Conservation (phyloP, 2,329 filamentous ascomycete genomes). For the Westerdykella ornata region DNA sequence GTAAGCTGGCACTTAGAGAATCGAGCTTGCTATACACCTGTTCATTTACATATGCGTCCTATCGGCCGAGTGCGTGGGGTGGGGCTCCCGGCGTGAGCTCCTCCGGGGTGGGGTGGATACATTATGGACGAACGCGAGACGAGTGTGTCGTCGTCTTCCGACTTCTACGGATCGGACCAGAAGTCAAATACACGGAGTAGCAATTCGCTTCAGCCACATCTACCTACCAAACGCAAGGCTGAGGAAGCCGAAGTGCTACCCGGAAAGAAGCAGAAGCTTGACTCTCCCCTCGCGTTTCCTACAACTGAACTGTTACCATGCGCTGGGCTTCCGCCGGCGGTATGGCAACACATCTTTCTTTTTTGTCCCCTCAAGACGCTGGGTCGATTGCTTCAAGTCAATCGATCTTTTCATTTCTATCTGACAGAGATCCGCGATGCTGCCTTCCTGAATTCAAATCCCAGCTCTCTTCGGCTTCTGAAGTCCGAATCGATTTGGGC, state of each 20-base stretch:
- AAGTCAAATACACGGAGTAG: constrained; percentile 13
- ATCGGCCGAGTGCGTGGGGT: constrained; percentile 19
- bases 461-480: constrained; percentile 35
- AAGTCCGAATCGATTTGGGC: constrained; percentile 65
- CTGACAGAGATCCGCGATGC: constrained; percentile 33
- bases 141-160: constrained; percentile 27
- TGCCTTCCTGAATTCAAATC: constrained; percentile 25
- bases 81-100: constrained; percentile 28
- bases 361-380: constrained; percentile 58
- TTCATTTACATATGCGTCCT: constrained; percentile 22
- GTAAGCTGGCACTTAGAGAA: no score
- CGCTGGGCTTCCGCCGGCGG: constrained; percentile 50
- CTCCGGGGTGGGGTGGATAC: constrained; percentile 7
- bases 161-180: constrained; percentile 31
- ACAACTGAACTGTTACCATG: constrained; percentile 18
- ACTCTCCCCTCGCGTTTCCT: constrained; percentile 7
- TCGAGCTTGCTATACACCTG: no score
- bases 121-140: constrained; percentile 9
- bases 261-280: constrained; percentile 32
- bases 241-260: constrained; percentile 15
- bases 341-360: constrained; percentile 66
- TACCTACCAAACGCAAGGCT: constrained; percentile 33
- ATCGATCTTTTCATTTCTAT: constrained; percentile 56
- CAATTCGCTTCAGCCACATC: constrained; percentile 10
- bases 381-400: constrained; percentile 60